These are phyloP conservation scores for Intubia oerlemansii DNA, from an alignment of 2,329 filamentous ascomycete genomes.

Conservation along the genomic window DNA sequence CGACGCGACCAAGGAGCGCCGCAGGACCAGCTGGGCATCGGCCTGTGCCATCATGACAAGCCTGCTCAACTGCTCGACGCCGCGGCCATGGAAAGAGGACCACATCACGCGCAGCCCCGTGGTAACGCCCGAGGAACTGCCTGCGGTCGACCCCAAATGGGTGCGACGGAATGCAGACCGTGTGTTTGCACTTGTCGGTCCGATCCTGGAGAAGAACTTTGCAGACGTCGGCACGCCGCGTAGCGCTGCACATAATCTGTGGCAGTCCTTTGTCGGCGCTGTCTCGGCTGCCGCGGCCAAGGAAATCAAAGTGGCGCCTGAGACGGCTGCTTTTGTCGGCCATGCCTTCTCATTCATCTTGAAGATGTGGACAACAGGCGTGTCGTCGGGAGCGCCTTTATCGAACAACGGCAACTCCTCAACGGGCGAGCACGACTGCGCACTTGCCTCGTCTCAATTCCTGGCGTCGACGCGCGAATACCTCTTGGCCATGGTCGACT, in stretches of 20 bases:
- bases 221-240: conserved; percentile 37
- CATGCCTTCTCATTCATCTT: conserved; percentile 47
- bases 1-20: conserved; percentile 9
- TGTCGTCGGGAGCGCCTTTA: conserved; percentile 26
- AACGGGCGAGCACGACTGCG: conserved; percentile 16
- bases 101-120: conserved; percentile 40
- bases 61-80: conserved; percentile 39
- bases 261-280: conserved; percentile 38
- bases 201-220: conserved; percentile 39
- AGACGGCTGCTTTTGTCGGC: conserved; percentile 63
- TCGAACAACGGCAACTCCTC: background rate
- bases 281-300: conserved; percentile 51
- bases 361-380: conserved; percentile 43
- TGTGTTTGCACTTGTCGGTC: conserved; percentile 40
- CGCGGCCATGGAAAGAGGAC: conserved; percentile 51
- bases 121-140: conserved; percentile 52
- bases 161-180: conserved; percentile 46
- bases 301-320: conserved; percentile 73
- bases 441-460: conserved; percentile 21
- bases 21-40: conserved; percentile 27
- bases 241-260: conserved; percentile 31
- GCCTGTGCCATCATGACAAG: conserved; percentile 52
- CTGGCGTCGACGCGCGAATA: conserved; percentile 31
- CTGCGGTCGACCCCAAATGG: conserved; percentile 71
- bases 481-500: conserved; percentile 24